A percentile compares a stretch with the other conserved stretches of the same genome.
Conservation (phyloP, 495 filamentous ascomycete genomes). For the Peziza echinospora region DNA sequence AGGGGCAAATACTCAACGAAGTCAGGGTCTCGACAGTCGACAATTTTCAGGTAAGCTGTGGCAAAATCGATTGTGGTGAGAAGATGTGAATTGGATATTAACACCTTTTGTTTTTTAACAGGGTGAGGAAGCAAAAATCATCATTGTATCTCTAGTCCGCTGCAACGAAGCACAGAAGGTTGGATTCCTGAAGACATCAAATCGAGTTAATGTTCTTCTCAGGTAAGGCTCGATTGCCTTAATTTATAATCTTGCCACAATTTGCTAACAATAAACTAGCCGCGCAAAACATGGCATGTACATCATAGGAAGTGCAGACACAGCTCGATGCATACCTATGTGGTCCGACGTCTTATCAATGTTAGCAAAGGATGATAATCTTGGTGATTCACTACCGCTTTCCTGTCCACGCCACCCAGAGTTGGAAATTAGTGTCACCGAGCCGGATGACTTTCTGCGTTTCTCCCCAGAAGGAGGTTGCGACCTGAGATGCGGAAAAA, state of each 20-base stretch:
- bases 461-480: conserved; percentile 54
- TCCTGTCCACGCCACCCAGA: conserved; percentile 45
- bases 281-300: conserved; percentile 70
- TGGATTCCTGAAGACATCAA: conserved; percentile 53
- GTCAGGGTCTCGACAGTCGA: conserved; percentile 64
- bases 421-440: conserved; percentile 30
- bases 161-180: conserved; percentile 41
- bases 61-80: neutral
- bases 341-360: conserved; percentile 43
- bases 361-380: conserved; percentile 25
- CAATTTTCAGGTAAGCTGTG: conserved; percentile 40
- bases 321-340: conserved; percentile 37
- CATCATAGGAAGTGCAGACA: conserved; percentile 53
- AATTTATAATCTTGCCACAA: neutral
- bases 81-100: no score
- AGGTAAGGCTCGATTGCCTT: conserved; percentile 16
- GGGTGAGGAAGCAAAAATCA: conserved; percentile 59
- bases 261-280: conserved; percentile 14
- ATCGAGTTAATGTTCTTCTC: conserved; percentile 64
- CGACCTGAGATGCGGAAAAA: conserved; percentile 30
- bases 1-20: conserved; percentile 34
- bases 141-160: conserved; percentile 64
- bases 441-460: conserved; percentile 38
- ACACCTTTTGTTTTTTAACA: conserved; percentile 15
- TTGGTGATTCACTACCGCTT: conserved; percentile 34